Percentiles rank a stretch among this genome's conserved stretches.
These are phyloP conservation scores for Iris macrosiphon DNA, from an alignment of 106 monocot genomes.

Conservation along the genomic window DNA sequence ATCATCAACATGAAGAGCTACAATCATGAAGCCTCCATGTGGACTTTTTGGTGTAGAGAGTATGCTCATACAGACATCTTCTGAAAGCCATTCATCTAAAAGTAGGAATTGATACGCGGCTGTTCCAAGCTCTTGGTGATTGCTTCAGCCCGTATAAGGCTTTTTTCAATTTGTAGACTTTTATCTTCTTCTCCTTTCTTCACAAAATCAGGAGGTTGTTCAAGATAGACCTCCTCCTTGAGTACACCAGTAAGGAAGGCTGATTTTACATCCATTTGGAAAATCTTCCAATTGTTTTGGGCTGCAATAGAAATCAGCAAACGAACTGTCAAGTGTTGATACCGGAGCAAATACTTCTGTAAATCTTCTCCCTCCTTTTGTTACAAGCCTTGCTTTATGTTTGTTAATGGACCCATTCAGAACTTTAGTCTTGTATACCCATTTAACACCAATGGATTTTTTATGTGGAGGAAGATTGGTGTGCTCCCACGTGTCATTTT, in stretches of 20 bases:
- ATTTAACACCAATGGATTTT: constrained; percentile 2
- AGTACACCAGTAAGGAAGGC: not conserved
- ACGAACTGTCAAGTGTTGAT: not conserved
- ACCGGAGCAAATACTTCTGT: constrained; percentile 2
- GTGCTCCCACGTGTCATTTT: not conserved
- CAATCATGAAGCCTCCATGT: not conserved
- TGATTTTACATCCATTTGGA: not conserved
- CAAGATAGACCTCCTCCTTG: not conserved
- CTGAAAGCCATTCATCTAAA: constrained; percentile 4
- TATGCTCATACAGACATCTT: constrained; percentile 3
- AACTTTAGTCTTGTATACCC: constrained; percentile 5
- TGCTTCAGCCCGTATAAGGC: constrained; percentile 1
- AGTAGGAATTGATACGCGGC: not conserved
- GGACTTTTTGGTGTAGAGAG: not conserved
- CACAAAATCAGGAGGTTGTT: constrained; percentile 1
- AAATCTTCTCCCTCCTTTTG: constrained; percentile 1
- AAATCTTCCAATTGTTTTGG: not conserved
- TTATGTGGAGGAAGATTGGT: not conserved
- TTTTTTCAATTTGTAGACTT: constrained; percentile 6
- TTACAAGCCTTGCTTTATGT: not conserved
- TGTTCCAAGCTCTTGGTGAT: constrained; percentile 3
- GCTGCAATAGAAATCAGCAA: not conserved
- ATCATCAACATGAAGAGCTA: constrained; percentile 6
- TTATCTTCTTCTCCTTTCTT: constrained; percentile 3
- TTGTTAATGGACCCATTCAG: not conserved